These are phyloP conservation scores for Pythium brassicae DNA, from an alignment of 352 stramenopile species.

Conservation along the genomic window DNA sequence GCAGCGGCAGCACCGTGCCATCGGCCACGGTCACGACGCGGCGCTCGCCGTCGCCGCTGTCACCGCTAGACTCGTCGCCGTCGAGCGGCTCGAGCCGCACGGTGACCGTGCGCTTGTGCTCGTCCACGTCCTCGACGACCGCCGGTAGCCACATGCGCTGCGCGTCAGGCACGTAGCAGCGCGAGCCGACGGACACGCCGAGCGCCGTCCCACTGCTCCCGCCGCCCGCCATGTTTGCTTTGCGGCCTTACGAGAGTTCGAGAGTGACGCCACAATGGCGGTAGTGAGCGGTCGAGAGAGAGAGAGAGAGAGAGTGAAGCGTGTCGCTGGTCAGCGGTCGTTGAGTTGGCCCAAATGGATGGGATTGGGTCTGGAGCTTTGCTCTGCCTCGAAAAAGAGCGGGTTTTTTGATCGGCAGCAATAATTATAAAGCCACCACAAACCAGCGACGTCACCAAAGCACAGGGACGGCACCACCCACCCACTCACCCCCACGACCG, in stretches of 20 bases:
- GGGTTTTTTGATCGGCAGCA: not conserved
- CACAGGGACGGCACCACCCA: too few species aligned
- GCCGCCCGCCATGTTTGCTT: not conserved
- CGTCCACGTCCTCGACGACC: slow-evolving; percentile 58
- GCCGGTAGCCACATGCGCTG: slow-evolving; percentile 66
- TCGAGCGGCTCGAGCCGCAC: slow-evolving; percentile 35
- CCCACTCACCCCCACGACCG: too few species aligned
- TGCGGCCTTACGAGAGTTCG: not conserved
- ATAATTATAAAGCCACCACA: too few species aligned
- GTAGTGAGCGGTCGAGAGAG: not conserved
- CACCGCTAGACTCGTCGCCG: slow-evolving; percentile 20
- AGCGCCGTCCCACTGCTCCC: slow-evolving; percentile 9
- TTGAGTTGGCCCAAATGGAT: not conserved
- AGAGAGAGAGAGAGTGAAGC: not conserved
- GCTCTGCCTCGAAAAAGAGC: not conserved
- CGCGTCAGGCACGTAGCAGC: slow-evolving; percentile 74
- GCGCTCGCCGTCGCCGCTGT: slow-evolving; percentile 13
- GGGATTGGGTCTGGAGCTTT: not conserved
- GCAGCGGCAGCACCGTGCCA: slow-evolving; percentile 41
- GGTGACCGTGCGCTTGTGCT: slow-evolving; percentile 34
- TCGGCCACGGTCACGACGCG: slow-evolving; percentile 33
- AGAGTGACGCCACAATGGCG: not conserved
- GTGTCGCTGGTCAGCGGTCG: not conserved
- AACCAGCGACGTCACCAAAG: too few species aligned
- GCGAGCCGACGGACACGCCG: slow-evolving; percentile 48